Percentiles rank a stretch among this genome's conserved stretches.
These are phyloP conservation scores for Davidsoniella neocaledoniae DNA, from an alignment of 2,329 filamentous ascomycete genomes.

Conservation along the genomic window DNA sequence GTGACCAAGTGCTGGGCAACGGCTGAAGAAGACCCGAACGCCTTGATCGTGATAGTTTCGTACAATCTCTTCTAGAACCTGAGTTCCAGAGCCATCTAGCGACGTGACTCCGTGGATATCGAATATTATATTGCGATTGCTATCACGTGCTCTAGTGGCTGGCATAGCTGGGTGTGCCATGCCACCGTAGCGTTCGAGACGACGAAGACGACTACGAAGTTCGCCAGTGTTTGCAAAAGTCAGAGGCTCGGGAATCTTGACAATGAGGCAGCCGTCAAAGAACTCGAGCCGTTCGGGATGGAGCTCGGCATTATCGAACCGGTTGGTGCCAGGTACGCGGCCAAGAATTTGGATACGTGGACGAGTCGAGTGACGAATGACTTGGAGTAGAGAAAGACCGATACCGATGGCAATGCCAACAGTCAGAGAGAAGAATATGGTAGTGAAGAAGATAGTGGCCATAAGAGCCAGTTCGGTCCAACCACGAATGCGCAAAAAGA, in stretches of 20 bases:
- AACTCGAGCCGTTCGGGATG: slow-evolving; percentile 65
- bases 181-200: slow-evolving; percentile 85
- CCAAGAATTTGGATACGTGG: slow-evolving; percentile 93
- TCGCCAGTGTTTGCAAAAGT: slow-evolving; percentile 96
- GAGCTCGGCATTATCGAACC: slow-evolving; percentile 71
- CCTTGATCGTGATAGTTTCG: slow-evolving; percentile 58
- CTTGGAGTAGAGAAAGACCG: slow-evolving; percentile 71
- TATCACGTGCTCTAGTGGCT: slow-evolving; percentile 55
- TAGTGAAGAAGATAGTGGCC: slow-evolving; percentile 76
- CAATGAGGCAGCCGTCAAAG: slow-evolving; percentile 80
- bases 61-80: slow-evolving; percentile 84
- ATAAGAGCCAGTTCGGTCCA: slow-evolving; percentile 79
- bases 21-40: slow-evolving; percentile 59
- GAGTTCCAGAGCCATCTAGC: slow-evolving; percentile 81
- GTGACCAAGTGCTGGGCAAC: slow-evolving; percentile 31
- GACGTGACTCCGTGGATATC: slow-evolving; percentile 95
- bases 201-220: slow-evolving; percentile 63
- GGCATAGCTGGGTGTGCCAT: slow-evolving; percentile 77
- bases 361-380: slow-evolving; percentile 79
- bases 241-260: slow-evolving; percentile 92
- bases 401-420: slow-evolving; percentile 89
- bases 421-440: slow-evolving; percentile 88
- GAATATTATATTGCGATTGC: slow-evolving; percentile 86
- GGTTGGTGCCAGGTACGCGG: slow-evolving; percentile 65
- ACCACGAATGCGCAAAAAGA: slow-evolving; percentile 73